Conservation (phyloP, 1,284 basidiomycete genomes). For the Inonotus obliquus region DNA sequence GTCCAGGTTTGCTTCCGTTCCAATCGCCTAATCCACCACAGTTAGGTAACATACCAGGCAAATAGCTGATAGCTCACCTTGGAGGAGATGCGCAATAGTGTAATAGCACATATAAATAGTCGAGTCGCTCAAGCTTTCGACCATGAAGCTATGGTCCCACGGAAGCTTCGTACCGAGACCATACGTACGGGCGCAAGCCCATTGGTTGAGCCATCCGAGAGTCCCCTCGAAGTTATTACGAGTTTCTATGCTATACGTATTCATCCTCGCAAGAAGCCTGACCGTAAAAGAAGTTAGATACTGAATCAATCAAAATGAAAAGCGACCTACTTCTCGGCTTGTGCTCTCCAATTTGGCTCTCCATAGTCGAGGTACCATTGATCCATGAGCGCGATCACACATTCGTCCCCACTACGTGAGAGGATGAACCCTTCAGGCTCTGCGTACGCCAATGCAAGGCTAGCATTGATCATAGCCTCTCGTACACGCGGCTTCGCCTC, state of each 20-base stretch:
- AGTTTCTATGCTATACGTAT: constrained; percentile 87
- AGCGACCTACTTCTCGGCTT: constrained; percentile 71
- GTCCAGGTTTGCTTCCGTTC: constrained; percentile 78
- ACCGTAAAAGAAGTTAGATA: constrained; percentile 9
- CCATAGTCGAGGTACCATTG: constrained; percentile 99
- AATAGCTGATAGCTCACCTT: constrained; percentile 46
- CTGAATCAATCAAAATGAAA: neutral
- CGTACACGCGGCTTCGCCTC: constrained; percentile 91
- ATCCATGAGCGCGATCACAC: constrained; percentile 96
- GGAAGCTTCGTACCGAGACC: constrained; percentile 95
- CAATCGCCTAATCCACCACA: constrained; percentile 54
- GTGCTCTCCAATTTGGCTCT: constrained; percentile 81
- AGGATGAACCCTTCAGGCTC: constrained; percentile 94
- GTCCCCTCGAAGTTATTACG: constrained; percentile 90
- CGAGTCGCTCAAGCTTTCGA: constrained; percentile 96
- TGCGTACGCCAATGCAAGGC: constrained; percentile 86
- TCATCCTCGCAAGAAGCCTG: constrained; percentile 82
- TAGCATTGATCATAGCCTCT: constrained; percentile 75
- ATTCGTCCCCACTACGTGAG: constrained; percentile 90
- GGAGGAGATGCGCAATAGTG: constrained; percentile 87
- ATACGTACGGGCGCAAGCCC: constrained; percentile 97
- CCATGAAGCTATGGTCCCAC: constrained; percentile 96
- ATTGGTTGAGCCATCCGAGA: constrained; percentile 95
- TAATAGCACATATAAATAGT: constrained; percentile 99
- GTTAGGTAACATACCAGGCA: constrained; percentile 1